Evolutionary conservation across 2,329 filamentous ascomycete species (phyloP).

Genomic region (Colletotrichum cereale): DNA sequence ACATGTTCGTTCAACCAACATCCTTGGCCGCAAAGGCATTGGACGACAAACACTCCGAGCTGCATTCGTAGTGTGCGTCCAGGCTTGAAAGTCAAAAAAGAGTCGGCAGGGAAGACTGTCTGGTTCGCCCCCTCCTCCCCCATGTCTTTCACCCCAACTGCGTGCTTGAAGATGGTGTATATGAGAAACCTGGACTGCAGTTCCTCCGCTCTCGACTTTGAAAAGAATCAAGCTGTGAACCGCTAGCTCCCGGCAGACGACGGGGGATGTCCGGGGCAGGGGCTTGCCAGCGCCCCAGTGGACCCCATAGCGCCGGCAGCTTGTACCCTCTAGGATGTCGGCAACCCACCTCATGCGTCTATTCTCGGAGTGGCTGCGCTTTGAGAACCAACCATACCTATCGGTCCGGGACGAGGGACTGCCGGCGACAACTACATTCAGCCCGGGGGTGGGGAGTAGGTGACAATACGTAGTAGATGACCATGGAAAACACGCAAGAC

Average conservation of each 20-base stretch:
- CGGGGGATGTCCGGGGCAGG: background rate
- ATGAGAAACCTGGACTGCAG: background rate
- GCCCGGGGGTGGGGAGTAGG: background rate
- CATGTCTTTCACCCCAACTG: background rate
- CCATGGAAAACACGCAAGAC: background rate
- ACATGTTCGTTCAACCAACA: constrained; percentile 25
- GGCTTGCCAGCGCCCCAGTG: background rate
- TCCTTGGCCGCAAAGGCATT: constrained; percentile 30
- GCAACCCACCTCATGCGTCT: constrained; percentile 2
- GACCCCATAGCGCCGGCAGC: background rate
- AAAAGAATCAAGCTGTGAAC: background rate
- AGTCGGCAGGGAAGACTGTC: background rate
- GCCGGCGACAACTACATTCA: constrained; percentile 4
- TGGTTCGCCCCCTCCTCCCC: background rate
- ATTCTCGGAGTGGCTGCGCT: constrained; percentile 39
- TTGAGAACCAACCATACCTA: constrained; percentile 26
- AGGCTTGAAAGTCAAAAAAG: background rate
- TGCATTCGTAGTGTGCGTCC: background rate
- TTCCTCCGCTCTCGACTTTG: background rate
- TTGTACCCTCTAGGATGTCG: background rate
- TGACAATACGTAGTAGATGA: background rate
- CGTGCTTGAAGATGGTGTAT: background rate
- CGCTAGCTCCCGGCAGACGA: background rate
- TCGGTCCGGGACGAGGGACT: background rate
- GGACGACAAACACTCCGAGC: constrained; percentile 30